A percentile compares a stretch with the other conserved stretches of the same genome.
phyloP scores from a whole-genome alignment of 2,329 filamentous ascomycete genomes.

The Lasiodiplodia gonubiensis region DNA sequence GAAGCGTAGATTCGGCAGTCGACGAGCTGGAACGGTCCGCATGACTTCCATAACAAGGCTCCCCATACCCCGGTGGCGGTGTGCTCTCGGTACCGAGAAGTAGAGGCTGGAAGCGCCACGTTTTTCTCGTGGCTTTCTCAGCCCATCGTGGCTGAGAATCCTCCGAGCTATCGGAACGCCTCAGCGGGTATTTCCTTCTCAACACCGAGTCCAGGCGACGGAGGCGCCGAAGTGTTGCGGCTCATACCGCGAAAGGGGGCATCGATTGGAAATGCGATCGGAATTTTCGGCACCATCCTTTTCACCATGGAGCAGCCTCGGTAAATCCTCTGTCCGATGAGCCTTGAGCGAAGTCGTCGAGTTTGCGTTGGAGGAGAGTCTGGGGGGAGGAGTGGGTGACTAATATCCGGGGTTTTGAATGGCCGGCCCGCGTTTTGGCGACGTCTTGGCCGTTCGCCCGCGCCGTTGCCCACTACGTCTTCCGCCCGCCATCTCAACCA shows the following conservation, averaged over 20 bases:
- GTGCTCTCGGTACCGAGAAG: neutral
- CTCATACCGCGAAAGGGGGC: neutral
- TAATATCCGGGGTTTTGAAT: neutral
- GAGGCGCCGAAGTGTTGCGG: neutral
- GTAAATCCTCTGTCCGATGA: neutral
- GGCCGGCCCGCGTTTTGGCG: neutral
- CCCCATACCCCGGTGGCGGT: too few species aligned
- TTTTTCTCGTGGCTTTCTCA: neutral
- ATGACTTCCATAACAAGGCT: neutral
- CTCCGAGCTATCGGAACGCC: neutral
- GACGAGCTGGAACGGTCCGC: neutral
- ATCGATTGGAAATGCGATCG: neutral
- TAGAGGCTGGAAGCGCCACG: neutral
- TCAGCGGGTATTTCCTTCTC: neutral
- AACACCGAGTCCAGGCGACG: neutral
- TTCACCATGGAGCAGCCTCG: neutral
- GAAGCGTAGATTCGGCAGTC: neutral
- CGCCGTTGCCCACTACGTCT: neutral
- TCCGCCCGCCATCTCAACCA: neutral
- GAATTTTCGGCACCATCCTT: neutral
- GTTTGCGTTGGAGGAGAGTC: neutral
- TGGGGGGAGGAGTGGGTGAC: neutral
- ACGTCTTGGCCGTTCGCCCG: slow-evolving; percentile 8
- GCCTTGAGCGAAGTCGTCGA: neutral
- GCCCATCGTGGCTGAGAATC: neutral